Percentiles rank a stretch among this genome's conserved stretches.
These are phyloP conservation scores for Hypoxylon sp. DNA, from an alignment of 2,329 filamentous ascomycete species.

Conservation along the genomic window DNA sequence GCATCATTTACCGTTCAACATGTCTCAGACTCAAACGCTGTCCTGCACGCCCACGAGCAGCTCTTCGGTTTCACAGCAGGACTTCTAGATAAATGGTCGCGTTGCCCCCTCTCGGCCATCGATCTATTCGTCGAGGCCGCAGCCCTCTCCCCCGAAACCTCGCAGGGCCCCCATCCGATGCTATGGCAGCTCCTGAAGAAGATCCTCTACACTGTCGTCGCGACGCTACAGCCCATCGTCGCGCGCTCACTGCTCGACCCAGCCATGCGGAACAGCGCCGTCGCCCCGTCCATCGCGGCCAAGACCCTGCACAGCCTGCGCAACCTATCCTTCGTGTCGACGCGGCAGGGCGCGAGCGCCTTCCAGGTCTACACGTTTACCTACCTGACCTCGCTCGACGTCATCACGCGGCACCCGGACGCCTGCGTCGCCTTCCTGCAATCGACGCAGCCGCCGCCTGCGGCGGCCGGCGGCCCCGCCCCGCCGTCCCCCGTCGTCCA, in stretches of 20 bases:
- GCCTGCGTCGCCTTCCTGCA: constrained; percentile 72
- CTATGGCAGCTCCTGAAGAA: constrained; percentile 80
- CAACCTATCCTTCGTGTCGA: constrained; percentile 83
- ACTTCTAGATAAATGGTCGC: constrained; percentile 75
- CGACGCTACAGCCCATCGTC: constrained; percentile 76
- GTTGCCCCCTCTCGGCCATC: constrained; percentile 75
- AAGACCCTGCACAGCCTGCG: constrained; percentile 78
- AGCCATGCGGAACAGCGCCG: constrained; percentile 52
- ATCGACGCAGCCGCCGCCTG: constrained; percentile 59
- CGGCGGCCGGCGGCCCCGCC: constrained; percentile 60
- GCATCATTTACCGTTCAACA: constrained; percentile 70
- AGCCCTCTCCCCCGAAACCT: constrained; percentile 70
- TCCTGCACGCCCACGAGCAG: constrained; percentile 65
- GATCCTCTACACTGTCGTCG: constrained; percentile 77
- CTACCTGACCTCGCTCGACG: constrained; percentile 82
- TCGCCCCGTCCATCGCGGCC: constrained; percentile 70
- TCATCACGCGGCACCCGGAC: constrained; percentile 74
- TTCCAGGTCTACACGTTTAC: constrained; percentile 89
- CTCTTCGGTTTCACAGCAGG: constrained; percentile 72
- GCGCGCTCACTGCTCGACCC: constrained; percentile 66
- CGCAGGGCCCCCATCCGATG: constrained; percentile 70
- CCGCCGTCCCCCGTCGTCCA: constrained; percentile 71
- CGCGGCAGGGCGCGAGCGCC: constrained; percentile 72
- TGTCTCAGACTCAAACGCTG: constrained; percentile 52
- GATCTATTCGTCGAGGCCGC: constrained; percentile 72